Evolutionary conservation across 2,329 filamentous ascomycete species (phyloP).

Genomic region (Cytospora piceicola): DNA sequence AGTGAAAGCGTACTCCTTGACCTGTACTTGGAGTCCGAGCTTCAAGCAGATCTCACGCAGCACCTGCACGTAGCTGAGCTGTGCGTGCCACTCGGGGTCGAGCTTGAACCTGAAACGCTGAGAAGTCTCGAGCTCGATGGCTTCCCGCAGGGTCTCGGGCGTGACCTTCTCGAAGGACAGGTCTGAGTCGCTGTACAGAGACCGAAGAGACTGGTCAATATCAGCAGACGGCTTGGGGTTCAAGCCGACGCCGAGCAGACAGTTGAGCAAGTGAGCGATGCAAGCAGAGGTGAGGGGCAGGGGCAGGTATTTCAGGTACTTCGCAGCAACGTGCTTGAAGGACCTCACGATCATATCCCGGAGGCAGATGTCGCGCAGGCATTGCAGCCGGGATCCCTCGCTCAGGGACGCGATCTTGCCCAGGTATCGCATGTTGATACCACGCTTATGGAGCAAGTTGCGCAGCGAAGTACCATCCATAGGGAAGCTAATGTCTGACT

Average conservation of each 20-base stretch:
- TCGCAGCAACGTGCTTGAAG: constrained; percentile 89
- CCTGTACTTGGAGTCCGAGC: constrained; percentile 84
- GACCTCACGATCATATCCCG: constrained; percentile 95
- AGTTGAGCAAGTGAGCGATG: constrained; percentile 89
- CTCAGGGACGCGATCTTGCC: constrained; percentile 77
- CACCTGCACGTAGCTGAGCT: constrained; percentile 77
- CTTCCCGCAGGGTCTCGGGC: constrained; percentile 69
- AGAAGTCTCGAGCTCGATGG: constrained; percentile 72
- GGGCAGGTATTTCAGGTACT: constrained; percentile 78
- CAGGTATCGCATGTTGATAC: constrained; percentile 96
- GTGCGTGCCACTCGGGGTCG: constrained; percentile 66
- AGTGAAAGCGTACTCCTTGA: constrained; percentile 75
- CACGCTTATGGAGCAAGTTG: constrained; percentile 89
- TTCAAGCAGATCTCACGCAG: constrained; percentile 88
- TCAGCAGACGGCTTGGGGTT: constrained; percentile 80
- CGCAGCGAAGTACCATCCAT: constrained; percentile 97
- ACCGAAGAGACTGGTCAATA: constrained; percentile 72
- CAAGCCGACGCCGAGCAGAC: constrained; percentile 76
- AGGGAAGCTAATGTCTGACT: constrained; percentile 93
- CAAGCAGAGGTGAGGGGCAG: constrained; percentile 79
- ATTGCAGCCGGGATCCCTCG: constrained; percentile 72
- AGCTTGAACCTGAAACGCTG: constrained; percentile 79
- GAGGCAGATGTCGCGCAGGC: constrained; percentile 74
- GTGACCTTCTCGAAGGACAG: constrained; percentile 80
- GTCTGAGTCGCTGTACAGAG: constrained; percentile 80